Base-by-base conservation (phyloP, 345 rosid species). In the Erysimum cheiranthoides region DNA sequence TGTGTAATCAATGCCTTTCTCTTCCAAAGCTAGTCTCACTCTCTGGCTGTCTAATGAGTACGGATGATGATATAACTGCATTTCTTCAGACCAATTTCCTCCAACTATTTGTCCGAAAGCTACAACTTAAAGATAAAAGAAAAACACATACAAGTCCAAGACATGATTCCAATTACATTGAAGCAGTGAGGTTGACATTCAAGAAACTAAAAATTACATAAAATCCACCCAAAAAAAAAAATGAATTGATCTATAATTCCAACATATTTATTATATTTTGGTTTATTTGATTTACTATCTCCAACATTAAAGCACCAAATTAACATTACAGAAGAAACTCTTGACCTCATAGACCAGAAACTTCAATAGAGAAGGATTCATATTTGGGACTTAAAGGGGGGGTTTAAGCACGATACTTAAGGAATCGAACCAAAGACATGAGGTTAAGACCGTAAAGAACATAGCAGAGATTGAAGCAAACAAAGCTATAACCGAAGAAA, bases 41-140 rank as follows among this genome's bases (percentile, higher is more conserved):
- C 85, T 90, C 84, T 92, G 97, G 83, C 96, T 86, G 80, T 94
- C 93, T 75, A 90, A 34, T 50, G 97, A 90, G 73, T 70, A 90
- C 5, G 96, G 97, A 78, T 94, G 98, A 78, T 92, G 97, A 85
- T 92, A 92, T 47, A 94, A 87, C 82, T 92, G 98, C 97, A 94
- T 90, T 78, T 61, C 80, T 82, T 66, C 76, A 68, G 3, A 49
- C 74, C 50, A 42, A 34, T 46, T 18, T 14, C 68, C 13, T 14
- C 46, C 6, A 63, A 53, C 6, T 46, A 45, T 38, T 57, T 35
- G 14, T 56, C 73, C 63, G 39, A 8, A 50, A 65, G 12, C 61
- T 57, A 62, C 43, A 65, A 25, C 11, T n/a, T 45, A 25, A 63
- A 68, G 18, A 68, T 28, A 32, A 51, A 5, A 21, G 1, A 21